phyloP scores from a whole-genome alignment of 495 filamentous ascomycete species.

The Corynascus novoguineensis region DNA sequence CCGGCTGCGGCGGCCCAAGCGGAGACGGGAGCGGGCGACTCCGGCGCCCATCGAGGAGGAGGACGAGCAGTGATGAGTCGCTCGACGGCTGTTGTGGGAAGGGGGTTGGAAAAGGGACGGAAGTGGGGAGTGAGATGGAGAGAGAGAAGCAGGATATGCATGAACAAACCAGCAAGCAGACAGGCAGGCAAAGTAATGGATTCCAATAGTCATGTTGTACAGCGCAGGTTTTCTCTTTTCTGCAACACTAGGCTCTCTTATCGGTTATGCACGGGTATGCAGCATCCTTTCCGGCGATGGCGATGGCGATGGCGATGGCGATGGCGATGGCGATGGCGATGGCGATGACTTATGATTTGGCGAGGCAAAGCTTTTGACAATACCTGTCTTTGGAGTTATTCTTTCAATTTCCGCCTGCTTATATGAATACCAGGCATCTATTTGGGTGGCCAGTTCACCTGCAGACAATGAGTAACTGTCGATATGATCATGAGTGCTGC shows the following conservation, averaged over 20 bases:
- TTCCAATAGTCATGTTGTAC: neutral
- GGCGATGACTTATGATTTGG: neutral
- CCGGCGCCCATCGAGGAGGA: conserved; percentile 85
- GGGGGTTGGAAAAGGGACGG: neutral
- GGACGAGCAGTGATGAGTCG: conserved; percentile 21
- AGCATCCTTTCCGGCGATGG: neutral
- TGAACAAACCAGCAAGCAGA: neutral
- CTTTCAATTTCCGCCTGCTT: too few relatives aligned
- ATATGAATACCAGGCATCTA: too few relatives aligned
- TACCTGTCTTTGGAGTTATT: too few relatives aligned
- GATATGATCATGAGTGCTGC: too few relatives aligned
- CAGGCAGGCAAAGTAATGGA: neutral
- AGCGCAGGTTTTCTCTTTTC: neutral
- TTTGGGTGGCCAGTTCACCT: too few relatives aligned
- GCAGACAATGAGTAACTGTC: too few relatives aligned
- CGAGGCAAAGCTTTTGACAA: too few relatives aligned
- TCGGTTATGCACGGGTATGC: neutral
- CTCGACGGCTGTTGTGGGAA: neutral
- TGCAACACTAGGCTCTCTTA: neutral
- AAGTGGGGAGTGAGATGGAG: neutral
- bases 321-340: neutral
- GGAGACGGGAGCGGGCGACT: conserved; percentile 68
- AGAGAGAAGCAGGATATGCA: neutral
- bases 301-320: conserved; percentile 5
- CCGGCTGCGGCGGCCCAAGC: conserved; percentile 62